A percentile compares a stretch with the other conserved stretches of the same genome.
These are phyloP conservation scores for Aspergillus phoenicis DNA, from an alignment of 2,329 filamentous ascomycete species.

Conservation along the genomic window DNA sequence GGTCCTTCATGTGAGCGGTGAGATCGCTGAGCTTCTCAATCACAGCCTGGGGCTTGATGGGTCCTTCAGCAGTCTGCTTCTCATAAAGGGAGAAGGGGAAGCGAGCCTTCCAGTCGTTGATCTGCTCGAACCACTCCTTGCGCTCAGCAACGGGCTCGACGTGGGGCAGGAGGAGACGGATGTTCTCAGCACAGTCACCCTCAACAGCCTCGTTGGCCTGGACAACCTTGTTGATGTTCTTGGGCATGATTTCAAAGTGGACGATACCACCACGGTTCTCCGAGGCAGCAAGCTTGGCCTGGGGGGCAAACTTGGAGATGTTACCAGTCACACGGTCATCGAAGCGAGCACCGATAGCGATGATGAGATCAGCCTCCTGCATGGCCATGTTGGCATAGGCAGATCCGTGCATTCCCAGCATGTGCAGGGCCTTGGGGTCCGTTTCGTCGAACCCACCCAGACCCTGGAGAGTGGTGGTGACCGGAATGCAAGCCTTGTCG, in stretches of 20 bases:
- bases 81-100: constrained; percentile 86
- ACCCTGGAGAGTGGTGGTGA: constrained; percentile 93
- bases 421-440: constrained; percentile 91
- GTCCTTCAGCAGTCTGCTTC: constrained; percentile 69
- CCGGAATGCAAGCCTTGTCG: constrained; percentile 87
- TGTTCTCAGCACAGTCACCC: constrained; percentile 83
- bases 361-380: constrained; percentile 93
- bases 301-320: constrained; percentile 84
- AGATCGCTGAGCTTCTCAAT: constrained; percentile 88
- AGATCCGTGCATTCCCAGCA: constrained; percentile 98
- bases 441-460: constrained; percentile 91
- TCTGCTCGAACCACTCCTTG: constrained; percentile 85
- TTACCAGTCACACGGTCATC: constrained; percentile 90
- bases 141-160: constrained; percentile 68
- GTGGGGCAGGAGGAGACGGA: constrained; percentile 72
- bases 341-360: constrained; percentile 90
- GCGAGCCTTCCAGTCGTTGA: constrained; percentile 84
- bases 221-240: constrained; percentile 99
- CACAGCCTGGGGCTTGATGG: constrained; percentile 92
- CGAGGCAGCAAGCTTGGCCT: constrained; percentile 78
- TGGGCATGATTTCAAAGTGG: constrained; percentile 98
- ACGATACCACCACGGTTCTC: constrained; percentile 91
- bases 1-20: constrained; percentile 75
- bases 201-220: constrained; percentile 95
- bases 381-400: constrained; percentile 98